phyloP scores from a whole-genome alignment of 2,329 filamentous ascomycete genomes.

The Pestalotiopsis sp. region DNA sequence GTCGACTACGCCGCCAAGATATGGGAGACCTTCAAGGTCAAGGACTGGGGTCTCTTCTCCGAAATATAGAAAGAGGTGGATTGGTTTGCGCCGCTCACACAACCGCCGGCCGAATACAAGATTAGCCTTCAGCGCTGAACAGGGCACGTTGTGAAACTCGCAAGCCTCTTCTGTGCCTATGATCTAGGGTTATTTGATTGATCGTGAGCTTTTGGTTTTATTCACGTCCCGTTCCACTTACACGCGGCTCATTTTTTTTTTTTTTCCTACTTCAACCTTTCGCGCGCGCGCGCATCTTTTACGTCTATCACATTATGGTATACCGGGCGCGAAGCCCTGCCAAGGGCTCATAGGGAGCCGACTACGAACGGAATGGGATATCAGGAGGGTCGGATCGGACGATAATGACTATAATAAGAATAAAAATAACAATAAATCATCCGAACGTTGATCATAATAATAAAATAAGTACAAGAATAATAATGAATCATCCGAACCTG shows the following conservation, averaged over 20 bases:
- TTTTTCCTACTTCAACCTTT: no score
- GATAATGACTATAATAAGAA: background rate
- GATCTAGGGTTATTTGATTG: background rate
- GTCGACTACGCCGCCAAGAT: conserved; percentile 70
- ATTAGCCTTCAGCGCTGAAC: background rate
- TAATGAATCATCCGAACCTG: no score
- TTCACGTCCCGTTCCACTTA: no score
- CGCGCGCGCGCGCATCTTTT: no score
- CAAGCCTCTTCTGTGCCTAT: background rate
- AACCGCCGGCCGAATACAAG: background rate
- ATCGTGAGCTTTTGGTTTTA: no score
- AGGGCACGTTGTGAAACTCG: background rate
- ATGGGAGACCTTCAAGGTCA: conserved; percentile 74
- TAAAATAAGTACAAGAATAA: no score
- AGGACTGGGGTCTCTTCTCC: conserved; percentile 78
- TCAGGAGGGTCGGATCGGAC: background rate
- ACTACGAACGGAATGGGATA: background rate
- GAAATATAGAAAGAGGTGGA: conserved; percentile 33
- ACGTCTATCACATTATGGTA: no score
- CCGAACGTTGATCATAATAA: no score
- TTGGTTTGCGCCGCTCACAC: background rate
- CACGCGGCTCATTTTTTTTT: no score
- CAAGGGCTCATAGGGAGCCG: background rate
- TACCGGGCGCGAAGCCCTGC: no score
- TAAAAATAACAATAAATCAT: no score